Evolutionary conservation across 345 rosid species (phyloP), one percentile per base, ranked within the genome.

Genomic region (Rhodamnia argentea): DNA sequence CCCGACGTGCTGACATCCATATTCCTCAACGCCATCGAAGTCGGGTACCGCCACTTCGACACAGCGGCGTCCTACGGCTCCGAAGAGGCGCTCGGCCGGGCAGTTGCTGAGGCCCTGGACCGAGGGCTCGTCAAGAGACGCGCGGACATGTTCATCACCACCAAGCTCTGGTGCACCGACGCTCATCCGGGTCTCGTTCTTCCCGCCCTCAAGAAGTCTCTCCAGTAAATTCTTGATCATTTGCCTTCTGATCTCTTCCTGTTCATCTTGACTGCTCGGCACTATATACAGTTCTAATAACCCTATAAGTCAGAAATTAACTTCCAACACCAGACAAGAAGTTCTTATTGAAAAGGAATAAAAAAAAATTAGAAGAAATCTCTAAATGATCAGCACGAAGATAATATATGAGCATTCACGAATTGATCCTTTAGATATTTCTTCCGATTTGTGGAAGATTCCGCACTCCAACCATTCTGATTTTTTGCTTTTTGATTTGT

Each of bases 21-120:
- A 5, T 40, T 93, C 29, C 53, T 92, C 0, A 88, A 91, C 6
- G 93, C 94, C 6, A 93, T 94, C 74, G 88, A 83, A 86, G 86
- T 88, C 4, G 96, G 99, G 10, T 94, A 91, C 86, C 88, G 99
- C 50, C 99, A 96, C 84, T 95, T 95, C 22, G 99, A 96, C 85
- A 96, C 95, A 0, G 94, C 99, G 13, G 83, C 92, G 1, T 10
- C 85, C 23, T 95, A 95, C 76, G 88, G 84, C 5, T 78, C 96
- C 1, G 98, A 94, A 88, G 88, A 92, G 83, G 84, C 93, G 0
- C 85, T 94, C 5, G 98, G 96, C 0, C 91, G 89, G 82, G 98
- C 95, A 13, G 47, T 96, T 4, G 82, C 83, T 0, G 96, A 92
- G 40, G 96, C 97, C 11, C 54, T 92, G 16, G 42, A 82, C 5